Percentiles rank a stretch among this genome's conserved stretches.
Evolutionary conservation across 2,329 filamentous ascomycete species (phyloP).

Genomic region (Trichoderma simmonsii): DNA sequence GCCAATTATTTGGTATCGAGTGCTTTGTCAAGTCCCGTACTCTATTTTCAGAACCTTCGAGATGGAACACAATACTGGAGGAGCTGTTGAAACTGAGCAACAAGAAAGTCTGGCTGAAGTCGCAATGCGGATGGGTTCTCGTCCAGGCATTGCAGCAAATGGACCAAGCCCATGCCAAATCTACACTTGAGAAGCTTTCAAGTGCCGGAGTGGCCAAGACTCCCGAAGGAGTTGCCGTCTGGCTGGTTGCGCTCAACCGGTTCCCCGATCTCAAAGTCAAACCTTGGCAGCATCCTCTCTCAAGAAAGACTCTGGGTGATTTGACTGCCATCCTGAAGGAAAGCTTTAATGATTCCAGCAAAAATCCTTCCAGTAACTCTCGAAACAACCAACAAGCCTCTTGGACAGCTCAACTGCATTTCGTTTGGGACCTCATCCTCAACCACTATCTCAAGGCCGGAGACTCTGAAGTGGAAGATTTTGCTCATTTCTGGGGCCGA

Average conservation of each 20-base stretch:
- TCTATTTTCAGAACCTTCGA: constrained; percentile 58
- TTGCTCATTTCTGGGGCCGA: constrained; percentile 79
- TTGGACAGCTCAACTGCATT: constrained; percentile 78
- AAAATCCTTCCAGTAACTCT: constrained; percentile 42
- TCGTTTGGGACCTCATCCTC: constrained; percentile 84
- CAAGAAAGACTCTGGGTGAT: constrained; percentile 61
- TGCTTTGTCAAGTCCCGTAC: constrained; percentile 78
- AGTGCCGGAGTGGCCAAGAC: constrained; percentile 70
- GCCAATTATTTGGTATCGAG: constrained; percentile 82
- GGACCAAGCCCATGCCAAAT: constrained; percentile 55
- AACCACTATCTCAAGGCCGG: constrained; percentile 44
- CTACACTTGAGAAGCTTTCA: constrained; percentile 60
- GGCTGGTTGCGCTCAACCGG: constrained; percentile 65
- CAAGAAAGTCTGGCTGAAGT: constrained; percentile 84
- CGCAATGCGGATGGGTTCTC: constrained; percentile 82
- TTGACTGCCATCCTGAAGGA: constrained; percentile 80
- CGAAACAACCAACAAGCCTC: constrained; percentile 61
- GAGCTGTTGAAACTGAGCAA: constrained; percentile 70
- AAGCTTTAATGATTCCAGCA: constrained; percentile 53
- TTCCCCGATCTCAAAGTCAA: constrained; percentile 64
- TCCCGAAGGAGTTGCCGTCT: constrained; percentile 85
- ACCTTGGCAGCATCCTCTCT: constrained; percentile 76
- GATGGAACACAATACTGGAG: constrained; percentile 67
- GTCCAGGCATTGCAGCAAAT: constrained; percentile 67
- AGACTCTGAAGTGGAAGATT: constrained; percentile 44